Base-by-base conservation (phyloP, 208 protist genomes). In the Leishmania guyanensis region DNA sequence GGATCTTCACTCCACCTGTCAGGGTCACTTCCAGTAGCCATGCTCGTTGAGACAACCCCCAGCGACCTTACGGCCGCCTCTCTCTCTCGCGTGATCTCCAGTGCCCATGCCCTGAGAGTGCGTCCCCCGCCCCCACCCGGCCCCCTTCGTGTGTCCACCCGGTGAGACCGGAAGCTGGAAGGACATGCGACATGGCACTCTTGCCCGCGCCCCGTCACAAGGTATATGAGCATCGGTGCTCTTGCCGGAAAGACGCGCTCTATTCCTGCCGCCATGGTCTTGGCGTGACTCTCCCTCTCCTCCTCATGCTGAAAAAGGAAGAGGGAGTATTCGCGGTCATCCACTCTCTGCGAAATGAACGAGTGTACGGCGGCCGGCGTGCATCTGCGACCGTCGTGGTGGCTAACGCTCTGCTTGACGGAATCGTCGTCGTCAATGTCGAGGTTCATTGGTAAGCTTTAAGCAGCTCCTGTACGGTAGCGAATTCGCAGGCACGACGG, bases 351-450 rank as follows among this genome's bases (percentile, higher is more conserved):
- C 36, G 14, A 36, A 26, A 36, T 22, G n/a, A n/a, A 12, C 60
- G 0, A 36, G 60, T 36, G n/a, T 26, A 17, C 60, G n/a, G 39
- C n/a, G 12, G 4, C 8, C 29, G 66, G 39, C 14, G 33, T 14
- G 70, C 84, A 16, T 94, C 16, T 0, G 17, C 39, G 66, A 71
- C 5, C 48, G 2, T 26, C n/a, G 83, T 83, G 83, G 20, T 75
- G 16, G 78, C 72, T 14, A 83, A 36, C 54, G 83, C 79, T 29
- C 73, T 83, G 33, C 50, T 74, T 2, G 64, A 82, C n/a, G 78
- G 76, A 26, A 74, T 77, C 1, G 74, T 80, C 4, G 60, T 83
- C 33, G 54, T 86, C 0, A 66, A 83, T n/a, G 78, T 83, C 16
- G 58, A 60, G n/a, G 73, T 78, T 1, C 51, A 81, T 46, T 36